Conservation (phyloP, 2,329 filamentous ascomycete species). For the Diaporthe ampelina region DNA sequence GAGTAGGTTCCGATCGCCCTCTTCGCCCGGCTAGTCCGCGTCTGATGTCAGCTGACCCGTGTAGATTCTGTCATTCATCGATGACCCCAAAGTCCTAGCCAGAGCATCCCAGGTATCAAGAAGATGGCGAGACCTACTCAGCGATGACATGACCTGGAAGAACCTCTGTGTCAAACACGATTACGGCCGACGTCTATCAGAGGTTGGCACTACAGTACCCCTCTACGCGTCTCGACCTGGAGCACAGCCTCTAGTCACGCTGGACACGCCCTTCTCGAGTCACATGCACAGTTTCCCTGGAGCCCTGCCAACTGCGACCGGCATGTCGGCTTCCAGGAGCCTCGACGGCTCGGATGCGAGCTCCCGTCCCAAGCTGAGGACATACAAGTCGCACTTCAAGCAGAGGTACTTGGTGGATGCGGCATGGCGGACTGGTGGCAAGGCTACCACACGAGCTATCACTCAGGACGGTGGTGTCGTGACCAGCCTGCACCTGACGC, state of each 20-base stretch:
- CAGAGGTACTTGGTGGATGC: slow-evolving; percentile 97
- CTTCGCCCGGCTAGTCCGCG: background rate
- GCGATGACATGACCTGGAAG: slow-evolving; percentile 98
- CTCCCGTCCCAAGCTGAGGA: slow-evolving; percentile 76
- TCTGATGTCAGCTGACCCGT: slow-evolving; percentile 30
- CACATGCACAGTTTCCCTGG: slow-evolving; percentile 60
- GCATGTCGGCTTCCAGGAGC: slow-evolving; percentile 62
- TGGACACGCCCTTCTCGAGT: slow-evolving; percentile 50
- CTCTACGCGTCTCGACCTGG: slow-evolving; percentile 49
- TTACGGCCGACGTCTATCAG: slow-evolving; percentile 75
- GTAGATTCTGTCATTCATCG: slow-evolving; percentile 94
- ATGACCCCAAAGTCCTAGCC: slow-evolving; percentile 94
- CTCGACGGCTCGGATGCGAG: slow-evolving; percentile 64
- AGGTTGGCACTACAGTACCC: slow-evolving; percentile 57
- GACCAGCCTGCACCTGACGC: slow-evolving; percentile 92
- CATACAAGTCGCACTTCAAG: slow-evolving; percentile 98
- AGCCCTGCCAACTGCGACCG: slow-evolving; percentile 53
- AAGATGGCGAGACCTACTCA: slow-evolving; percentile 92
- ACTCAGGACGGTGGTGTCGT: slow-evolving; percentile 97
- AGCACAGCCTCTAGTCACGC: slow-evolving; percentile 52
- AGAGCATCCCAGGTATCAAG: slow-evolving; percentile 96
- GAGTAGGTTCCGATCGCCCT: slow-evolving; percentile 68
- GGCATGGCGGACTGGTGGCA: slow-evolving; percentile 94
- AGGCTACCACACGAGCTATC: slow-evolving; percentile 86
- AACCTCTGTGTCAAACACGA: slow-evolving; percentile 96